A percentile compares a stretch with the other conserved stretches of the same genome.
phyloP scores from a whole-genome alignment of 139 green algal species.

The Zygnema circumcarinatum region DNA sequence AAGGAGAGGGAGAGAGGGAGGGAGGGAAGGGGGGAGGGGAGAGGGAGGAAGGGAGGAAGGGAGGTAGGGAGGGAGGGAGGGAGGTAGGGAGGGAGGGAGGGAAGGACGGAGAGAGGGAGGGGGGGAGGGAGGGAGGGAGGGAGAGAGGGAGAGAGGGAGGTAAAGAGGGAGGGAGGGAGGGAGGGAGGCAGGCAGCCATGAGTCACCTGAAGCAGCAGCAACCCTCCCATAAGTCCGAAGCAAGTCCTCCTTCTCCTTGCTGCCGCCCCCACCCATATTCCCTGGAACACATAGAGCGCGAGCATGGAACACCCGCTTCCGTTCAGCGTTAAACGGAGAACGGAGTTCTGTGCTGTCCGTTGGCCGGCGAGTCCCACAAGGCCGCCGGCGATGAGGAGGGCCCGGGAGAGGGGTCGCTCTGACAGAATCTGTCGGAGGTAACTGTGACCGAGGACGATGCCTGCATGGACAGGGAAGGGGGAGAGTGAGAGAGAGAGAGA shows the following conservation, averaged over 20 bases:
- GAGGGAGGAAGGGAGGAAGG: not conserved
- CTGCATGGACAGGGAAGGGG: slow-evolving; percentile 4
- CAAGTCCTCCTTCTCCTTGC: slow-evolving; percentile 15
- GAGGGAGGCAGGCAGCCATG: not conserved
- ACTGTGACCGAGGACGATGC: slow-evolving; percentile 22
- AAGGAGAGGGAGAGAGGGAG: not conserved
- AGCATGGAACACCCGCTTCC: slow-evolving; percentile 21
- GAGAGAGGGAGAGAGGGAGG: not conserved
- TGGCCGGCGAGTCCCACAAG: slow-evolving; percentile 19
- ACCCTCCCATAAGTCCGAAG: slow-evolving; percentile 37
- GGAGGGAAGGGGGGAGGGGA: not conserved
- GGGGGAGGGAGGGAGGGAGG: not conserved
- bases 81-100: not conserved
- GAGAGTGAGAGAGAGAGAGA: slow-evolving; percentile 1
- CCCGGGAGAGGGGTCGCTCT: not conserved
- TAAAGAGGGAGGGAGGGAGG: not conserved
- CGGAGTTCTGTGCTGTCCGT: not conserved
- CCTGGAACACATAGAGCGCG: slow-evolving; percentile 17
- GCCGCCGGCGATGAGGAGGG: slow-evolving; percentile 28
- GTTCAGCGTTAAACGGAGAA: slow-evolving; percentile 14
- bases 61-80: not conserved
- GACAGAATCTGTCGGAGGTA: slow-evolving; percentile 7
- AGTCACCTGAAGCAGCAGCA: slow-evolving; percentile 33
- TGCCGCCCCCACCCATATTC: slow-evolving; percentile 9
- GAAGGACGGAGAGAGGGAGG: not conserved